Percentiles rank a stretch among this genome's conserved stretches.
Conservation (phyloP, 106 monocot species). For the Phalaenopsis aphrodite region DNA sequence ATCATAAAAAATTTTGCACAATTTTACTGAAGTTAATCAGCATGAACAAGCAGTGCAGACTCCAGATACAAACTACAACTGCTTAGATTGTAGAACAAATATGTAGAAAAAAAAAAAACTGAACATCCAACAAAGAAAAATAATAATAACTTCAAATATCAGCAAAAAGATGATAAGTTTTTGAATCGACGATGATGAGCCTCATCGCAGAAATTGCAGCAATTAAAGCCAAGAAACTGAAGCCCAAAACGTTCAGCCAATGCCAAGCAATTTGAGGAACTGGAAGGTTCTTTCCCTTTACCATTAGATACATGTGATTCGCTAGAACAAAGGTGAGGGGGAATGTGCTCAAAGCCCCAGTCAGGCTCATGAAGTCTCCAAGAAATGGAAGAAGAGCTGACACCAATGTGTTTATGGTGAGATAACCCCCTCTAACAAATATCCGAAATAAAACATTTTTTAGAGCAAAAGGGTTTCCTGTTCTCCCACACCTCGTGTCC, state of each 20-base stretch:
- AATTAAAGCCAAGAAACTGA: conserved; percentile 45
- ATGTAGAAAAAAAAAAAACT: no score
- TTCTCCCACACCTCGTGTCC: conserved; percentile 64
- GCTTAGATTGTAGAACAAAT: no score
- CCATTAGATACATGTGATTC: conserved; percentile 86
- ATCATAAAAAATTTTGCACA: no score
- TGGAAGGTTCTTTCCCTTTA: conserved; percentile 49
- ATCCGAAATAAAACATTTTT: conserved; percentile 64
- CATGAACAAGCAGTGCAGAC: no score
- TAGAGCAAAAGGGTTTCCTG: conserved; percentile 47
- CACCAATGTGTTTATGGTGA: conserved; percentile 68
- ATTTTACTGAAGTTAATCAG: no score
- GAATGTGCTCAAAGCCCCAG: conserved; percentile 82
- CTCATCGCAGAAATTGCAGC: conserved; percentile 58
- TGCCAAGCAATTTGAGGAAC: conserved; percentile 55
- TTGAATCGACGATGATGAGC: conserved; percentile 63
- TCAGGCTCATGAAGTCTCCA: conserved; percentile 95
- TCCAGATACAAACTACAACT: no score
- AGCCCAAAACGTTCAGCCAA: conserved; percentile 68
- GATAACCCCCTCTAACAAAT: conserved; percentile 69
- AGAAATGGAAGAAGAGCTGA: conserved; percentile 84
- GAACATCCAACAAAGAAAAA: background rate
- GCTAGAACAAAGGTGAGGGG: conserved; percentile 93
- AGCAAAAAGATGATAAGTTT: conserved; percentile 70
- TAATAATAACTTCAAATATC: conserved; percentile 27